phyloP scores from a whole-genome alignment of 345 rosid species.

The Pelargonium nanum region DNA sequence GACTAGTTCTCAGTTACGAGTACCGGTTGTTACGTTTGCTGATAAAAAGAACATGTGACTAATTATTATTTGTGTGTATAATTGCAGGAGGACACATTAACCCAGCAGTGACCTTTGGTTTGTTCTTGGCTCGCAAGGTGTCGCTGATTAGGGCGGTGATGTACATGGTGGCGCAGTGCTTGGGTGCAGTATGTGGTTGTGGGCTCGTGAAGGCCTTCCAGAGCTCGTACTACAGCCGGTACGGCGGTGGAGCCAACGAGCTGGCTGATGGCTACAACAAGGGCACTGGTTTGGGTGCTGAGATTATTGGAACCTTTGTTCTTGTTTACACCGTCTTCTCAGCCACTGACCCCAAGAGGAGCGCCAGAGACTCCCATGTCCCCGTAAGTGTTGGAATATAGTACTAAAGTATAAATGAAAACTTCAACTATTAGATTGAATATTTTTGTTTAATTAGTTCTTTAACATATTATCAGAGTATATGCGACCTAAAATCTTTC shows the following conservation, averaged over 20 bases:
- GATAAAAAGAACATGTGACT: too few relatives aligned
- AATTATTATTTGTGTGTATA: not conserved
- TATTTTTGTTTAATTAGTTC: too few relatives aligned
- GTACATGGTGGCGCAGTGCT: conserved; percentile 56
- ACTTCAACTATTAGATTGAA: too few relatives aligned
- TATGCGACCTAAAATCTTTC: too few relatives aligned
- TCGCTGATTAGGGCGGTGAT: conserved; percentile 41
- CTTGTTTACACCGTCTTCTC: conserved; percentile 57
- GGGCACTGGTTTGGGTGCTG: conserved; percentile 42
- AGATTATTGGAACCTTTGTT: conserved; percentile 44
- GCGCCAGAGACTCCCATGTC: conserved; percentile 42
- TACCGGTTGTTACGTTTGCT: too few relatives aligned
- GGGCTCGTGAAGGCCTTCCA: conserved; percentile 59
- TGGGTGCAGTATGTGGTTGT: conserved; percentile 59
- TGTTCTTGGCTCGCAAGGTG: conserved; percentile 45
- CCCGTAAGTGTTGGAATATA: too few relatives aligned
- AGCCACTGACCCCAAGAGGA: conserved; percentile 55
- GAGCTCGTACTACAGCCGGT: conserved; percentile 11
- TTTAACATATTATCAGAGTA: too few relatives aligned
- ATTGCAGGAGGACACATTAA: conserved; percentile 45
- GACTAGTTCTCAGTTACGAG: too few relatives aligned
- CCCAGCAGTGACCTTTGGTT: conserved; percentile 57
- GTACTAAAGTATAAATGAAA: too few relatives aligned
- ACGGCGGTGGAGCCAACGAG: conserved; percentile 42
- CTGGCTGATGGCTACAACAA: conserved; percentile 39